Evolutionary conservation across 2,329 filamentous ascomycete genomes (phyloP).

Genomic region (Talaromyces funiculosus): DNA sequence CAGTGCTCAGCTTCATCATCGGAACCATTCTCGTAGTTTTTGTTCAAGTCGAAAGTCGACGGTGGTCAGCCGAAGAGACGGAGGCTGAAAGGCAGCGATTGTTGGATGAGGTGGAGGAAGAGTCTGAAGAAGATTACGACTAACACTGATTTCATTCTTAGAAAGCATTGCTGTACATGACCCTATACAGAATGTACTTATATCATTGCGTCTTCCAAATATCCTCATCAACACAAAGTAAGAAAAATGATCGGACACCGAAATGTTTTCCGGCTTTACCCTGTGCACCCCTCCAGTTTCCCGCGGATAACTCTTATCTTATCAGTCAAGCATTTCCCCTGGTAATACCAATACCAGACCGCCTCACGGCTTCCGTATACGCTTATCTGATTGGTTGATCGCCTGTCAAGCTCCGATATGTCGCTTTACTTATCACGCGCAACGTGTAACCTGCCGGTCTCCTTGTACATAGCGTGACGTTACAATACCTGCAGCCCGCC

Average conservation of each 20-base stretch:
- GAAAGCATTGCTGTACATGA: neutral
- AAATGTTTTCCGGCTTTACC: constrained; percentile 4
- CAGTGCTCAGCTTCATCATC: constrained; percentile 57
- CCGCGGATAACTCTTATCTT: constrained; percentile 10
- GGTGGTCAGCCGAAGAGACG: constrained; percentile 12
- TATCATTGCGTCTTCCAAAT: neutral
- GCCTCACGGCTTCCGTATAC: neutral
- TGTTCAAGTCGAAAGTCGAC: constrained; percentile 42
- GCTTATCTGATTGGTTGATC: neutral
- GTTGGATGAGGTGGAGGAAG: constrained; percentile 6
- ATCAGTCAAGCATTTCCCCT: neutral
- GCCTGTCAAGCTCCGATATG: neutral
- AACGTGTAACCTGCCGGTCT: neutral
- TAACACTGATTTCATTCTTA: neutral
- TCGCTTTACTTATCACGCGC: no score
- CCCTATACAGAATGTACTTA: neutral
- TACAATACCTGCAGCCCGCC: neutral
- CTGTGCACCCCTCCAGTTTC: constrained; percentile 5
- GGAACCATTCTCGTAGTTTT: constrained; percentile 62
- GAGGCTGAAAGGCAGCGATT: constrained; percentile 25
- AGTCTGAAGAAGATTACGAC: constrained; percentile 2
- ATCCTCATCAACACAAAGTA: neutral
- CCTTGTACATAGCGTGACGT: neutral
- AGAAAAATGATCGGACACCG: neutral
- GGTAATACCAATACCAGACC: constrained; percentile 8